Conservation (phyloP, 2,329 filamentous ascomycete species). For the Sarocladium kiliense region DNA sequence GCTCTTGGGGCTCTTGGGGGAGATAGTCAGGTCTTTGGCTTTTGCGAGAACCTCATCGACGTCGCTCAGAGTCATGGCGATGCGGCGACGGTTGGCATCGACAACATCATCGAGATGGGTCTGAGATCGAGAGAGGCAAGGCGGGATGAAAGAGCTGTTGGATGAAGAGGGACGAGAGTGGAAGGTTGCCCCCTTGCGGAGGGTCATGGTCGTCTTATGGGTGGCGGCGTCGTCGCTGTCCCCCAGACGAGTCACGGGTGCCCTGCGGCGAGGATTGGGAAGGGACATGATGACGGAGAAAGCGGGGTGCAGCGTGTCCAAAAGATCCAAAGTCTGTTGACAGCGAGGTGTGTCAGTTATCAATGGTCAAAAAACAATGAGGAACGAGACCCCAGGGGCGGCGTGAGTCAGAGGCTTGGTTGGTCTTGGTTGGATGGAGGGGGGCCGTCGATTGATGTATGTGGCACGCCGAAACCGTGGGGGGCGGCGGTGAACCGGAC, state of each 20-base stretch:
- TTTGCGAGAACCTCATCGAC: conserved; percentile 59
- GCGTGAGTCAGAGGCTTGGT: conserved; percentile 6
- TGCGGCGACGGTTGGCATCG: conserved; percentile 63
- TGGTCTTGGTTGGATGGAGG: conserved; percentile 1
- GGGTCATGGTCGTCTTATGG: conserved; percentile 25
- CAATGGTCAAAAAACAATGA: conserved; percentile 1
- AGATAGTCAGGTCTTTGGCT: conserved; percentile 33
- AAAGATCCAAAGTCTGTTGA: conserved; percentile 1
- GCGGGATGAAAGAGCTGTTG: conserved; percentile 41
- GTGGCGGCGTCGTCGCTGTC: neutral
- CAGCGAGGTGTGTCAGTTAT: conserved; percentile 7
- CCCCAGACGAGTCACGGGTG: neutral
- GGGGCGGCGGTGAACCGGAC: neutral
- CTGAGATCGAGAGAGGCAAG: conserved; percentile 59
- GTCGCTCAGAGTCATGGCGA: conserved; percentile 59
- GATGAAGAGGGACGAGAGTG: conserved; percentile 43
- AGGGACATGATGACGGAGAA: conserved; percentile 8
- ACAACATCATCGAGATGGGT: conserved; percentile 68
- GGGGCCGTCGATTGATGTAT: conserved; percentile 5
- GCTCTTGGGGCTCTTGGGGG: conserved; percentile 25
- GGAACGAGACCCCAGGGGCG: neutral
- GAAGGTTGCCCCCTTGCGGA: conserved; percentile 68
- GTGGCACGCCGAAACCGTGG: neutral
- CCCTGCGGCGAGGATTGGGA: conserved; percentile 3
- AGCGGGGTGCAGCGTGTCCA: conserved; percentile 4